A percentile compares a stretch with the other conserved stretches of the same genome.
These are phyloP conservation scores for Parasarocladium wereldwijsianum DNA, from an alignment of 2,329 filamentous ascomycete genomes.

Conservation along the genomic window DNA sequence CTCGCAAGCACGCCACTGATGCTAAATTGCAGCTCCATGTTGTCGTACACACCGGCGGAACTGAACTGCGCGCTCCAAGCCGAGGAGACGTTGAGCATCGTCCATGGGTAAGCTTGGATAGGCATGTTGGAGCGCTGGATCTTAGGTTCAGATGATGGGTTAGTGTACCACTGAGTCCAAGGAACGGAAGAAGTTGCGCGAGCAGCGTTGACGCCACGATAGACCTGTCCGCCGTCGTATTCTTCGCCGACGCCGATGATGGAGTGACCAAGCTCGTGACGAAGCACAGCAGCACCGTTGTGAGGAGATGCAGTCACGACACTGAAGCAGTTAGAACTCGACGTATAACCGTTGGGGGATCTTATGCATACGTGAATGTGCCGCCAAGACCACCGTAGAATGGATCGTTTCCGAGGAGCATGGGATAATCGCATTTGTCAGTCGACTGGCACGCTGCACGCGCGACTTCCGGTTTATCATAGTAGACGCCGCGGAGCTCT, in stretches of 20 bases:
- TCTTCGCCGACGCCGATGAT: constrained; percentile 21
- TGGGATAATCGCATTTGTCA: constrained; percentile 15
- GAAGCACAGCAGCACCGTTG: constrained; percentile 14
- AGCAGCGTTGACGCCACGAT: constrained; percentile 14
- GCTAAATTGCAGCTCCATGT: constrained; percentile 14
- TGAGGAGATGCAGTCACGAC: constrained; percentile 13
- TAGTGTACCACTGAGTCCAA: constrained; percentile 16
- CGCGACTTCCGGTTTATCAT: constrained; percentile 15
- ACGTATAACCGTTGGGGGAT: constrained; percentile 1
- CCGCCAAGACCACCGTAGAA: constrained; percentile 16
- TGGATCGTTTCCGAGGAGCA: constrained; percentile 16
- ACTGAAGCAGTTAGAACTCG: constrained; percentile 5
- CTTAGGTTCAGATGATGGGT: constrained; percentile 11
- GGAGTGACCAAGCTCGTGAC: constrained; percentile 17
- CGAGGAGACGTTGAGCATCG: constrained; percentile 13
- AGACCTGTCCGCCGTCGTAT: constrained; percentile 14
- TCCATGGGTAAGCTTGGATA: constrained; percentile 17
- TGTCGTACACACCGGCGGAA: constrained; percentile 14
- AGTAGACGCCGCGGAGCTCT: constrained; percentile 17
- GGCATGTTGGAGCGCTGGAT: constrained; percentile 16
- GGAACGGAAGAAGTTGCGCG: constrained; percentile 8
- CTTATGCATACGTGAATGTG: constrained; percentile 12
- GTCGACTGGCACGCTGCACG: constrained; percentile 15
- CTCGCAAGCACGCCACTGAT: constrained; percentile 14
- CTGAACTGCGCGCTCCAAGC: constrained; percentile 13